Evolutionary conservation across 768 basidiomycete species (phyloP).

Genomic region (Guyanaporus albipodus): DNA sequence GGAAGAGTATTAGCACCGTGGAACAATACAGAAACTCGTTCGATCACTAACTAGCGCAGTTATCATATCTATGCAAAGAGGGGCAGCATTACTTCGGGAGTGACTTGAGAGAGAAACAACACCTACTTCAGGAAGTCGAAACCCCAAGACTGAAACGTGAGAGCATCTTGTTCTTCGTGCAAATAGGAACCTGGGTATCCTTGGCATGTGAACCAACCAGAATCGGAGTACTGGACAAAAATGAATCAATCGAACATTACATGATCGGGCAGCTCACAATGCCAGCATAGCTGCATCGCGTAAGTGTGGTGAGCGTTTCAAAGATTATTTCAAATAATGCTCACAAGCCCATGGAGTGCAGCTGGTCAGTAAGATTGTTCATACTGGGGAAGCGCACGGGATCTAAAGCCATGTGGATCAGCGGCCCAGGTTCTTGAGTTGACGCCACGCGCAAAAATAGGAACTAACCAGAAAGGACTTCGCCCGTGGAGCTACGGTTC

Average conservation of each 20-base stretch:
- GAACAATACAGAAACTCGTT: not conserved
- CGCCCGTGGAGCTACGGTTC: constrained; percentile 45
- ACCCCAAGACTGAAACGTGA: constrained; percentile 57
- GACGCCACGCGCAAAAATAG: not conserved
- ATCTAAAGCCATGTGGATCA: constrained; percentile 31
- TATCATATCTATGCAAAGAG: constrained; percentile 45
- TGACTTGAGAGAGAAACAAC: not conserved
- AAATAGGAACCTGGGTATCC: constrained; percentile 58
- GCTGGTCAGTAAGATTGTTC: constrained; percentile 48
- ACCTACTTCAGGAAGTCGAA: constrained; percentile 61
- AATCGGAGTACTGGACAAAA: constrained; percentile 52
- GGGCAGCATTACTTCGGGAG: not conserved
- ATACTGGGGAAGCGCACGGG: constrained; percentile 52
- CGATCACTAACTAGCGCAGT: constrained; percentile 45
- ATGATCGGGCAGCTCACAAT: constrained; percentile 40
- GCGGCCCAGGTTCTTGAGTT: not conserved
- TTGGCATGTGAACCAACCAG: constrained; percentile 64
- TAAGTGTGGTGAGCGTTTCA: constrained; percentile 2
- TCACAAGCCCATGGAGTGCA: constrained; percentile 56
- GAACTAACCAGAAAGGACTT: constrained; percentile 50
- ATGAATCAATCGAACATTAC: not conserved
- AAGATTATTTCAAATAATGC: constrained; percentile 14
- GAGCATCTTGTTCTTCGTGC: constrained; percentile 57
- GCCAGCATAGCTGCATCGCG: constrained; percentile 45
- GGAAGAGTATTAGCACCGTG: not conserved